These are phyloP conservation scores for Tetrapisispora arboricola DNA, from an alignment of 805 yeast genomes.

Conservation along the genomic window DNA sequence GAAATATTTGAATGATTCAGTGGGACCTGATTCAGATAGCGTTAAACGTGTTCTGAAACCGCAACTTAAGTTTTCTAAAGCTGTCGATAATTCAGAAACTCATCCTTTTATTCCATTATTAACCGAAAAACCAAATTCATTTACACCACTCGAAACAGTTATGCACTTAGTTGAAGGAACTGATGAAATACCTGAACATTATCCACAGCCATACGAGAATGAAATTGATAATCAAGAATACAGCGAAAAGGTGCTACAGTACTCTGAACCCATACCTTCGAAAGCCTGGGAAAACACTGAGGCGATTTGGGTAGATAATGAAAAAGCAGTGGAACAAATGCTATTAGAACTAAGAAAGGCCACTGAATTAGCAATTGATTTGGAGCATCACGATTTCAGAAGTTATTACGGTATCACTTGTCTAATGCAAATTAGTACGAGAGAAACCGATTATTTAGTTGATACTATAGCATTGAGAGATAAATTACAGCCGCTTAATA, in stretches of 20 bases:
- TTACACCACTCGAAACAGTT: slow-evolving; percentile 46
- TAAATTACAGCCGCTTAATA: slow-evolving; percentile 56
- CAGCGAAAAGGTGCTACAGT: slow-evolving; percentile 45
- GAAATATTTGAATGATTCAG: slow-evolving; percentile 44
- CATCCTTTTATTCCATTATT: slow-evolving; percentile 73
- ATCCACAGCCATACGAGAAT: slow-evolving; percentile 66
- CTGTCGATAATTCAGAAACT: slow-evolving; percentile 58
- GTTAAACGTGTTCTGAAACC: slow-evolving; percentile 48
- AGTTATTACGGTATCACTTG: slow-evolving; percentile 86
- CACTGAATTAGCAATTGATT: slow-evolving; percentile 77
- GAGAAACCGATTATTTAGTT: slow-evolving; percentile 74
- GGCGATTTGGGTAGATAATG: slow-evolving; percentile 64
- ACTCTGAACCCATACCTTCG: slow-evolving; percentile 40
- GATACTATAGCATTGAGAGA: slow-evolving; percentile 78
- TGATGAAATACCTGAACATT: slow-evolving; percentile 45
- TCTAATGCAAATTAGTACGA: slow-evolving; percentile 81
- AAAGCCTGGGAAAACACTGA: slow-evolving; percentile 54
- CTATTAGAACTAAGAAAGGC: slow-evolving; percentile 39
- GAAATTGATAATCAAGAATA: slow-evolving; percentile 68
- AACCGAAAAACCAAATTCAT: slow-evolving; percentile 59
- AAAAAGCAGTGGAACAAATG: slow-evolving; percentile 44
- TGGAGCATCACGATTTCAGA: slow-evolving; percentile 91
- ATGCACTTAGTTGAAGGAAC: slow-evolving; percentile 30
- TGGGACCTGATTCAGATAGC: slow-evolving; percentile 9
- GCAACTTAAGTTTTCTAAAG: slow-evolving; percentile 45